Base-by-base conservation (phyloP, 768 basidiomycete species). In the Fomitopsis pulvina region DNA sequence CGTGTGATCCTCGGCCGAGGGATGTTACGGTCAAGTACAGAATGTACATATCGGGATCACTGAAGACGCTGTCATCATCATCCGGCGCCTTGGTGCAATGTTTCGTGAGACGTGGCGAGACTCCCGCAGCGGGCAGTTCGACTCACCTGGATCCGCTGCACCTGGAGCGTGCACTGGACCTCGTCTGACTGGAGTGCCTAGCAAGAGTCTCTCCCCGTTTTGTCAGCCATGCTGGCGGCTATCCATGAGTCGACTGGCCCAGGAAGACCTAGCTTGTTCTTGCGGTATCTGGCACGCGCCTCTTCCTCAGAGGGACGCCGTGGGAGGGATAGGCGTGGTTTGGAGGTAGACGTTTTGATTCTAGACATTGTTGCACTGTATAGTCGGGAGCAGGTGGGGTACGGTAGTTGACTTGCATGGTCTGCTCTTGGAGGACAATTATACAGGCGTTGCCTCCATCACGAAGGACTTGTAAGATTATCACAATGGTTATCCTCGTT, bases 91-190 rank as follows among this genome's bases (percentile, higher is more conserved):
- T 20, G 2, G 18, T 9, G 26, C 32, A 14, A 20, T 10, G 18
- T 24, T 26, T 38, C 18, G 14, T 44, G 25, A 37, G 29, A 22
- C 12, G 18, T 11, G 45, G n/a, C 24, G 2, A n/a, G 18, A 37
- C n/a, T 20, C 28, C 26, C 11, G 18, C 25, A n/a, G 43, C n/a
- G 27, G 22, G 1, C 21, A 27, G 11, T 34, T 14, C 18, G 41
- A 51, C 56, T 40, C 27, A 57, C 56, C 38, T 51, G 40, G 38
- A 51, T 41, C 26, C 44, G 37, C 32, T 52, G 37, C 27, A 57
- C 27, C 22, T 47, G 44, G 21, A 54, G 47, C 26, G 45, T 25
- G 37, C 56, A 57, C 9, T 28, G 41, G 10, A 54, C 52, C 32
- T 54, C 50, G 29, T 48, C 52, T 11, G 42, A 12, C 8, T n/a